Conservation (phyloP, 2,329 filamentous ascomycete genomes). For the Alternaria sp. region DNA sequence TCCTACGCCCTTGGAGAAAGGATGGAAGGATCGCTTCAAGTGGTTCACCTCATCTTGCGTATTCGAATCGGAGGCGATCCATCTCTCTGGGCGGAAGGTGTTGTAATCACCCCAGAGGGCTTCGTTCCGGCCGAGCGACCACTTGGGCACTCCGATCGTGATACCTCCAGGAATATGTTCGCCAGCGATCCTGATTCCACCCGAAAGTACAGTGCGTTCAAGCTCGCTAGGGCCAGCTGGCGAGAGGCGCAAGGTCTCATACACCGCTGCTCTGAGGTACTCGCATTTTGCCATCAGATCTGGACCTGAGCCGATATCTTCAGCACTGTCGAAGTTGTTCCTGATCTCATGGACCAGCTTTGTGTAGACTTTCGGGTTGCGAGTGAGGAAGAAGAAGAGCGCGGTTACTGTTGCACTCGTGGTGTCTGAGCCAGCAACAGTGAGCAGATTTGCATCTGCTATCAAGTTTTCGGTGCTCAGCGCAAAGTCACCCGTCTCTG, state of each 20-base stretch:
- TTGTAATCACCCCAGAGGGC: conserved; percentile 25
- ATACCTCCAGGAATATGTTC: conserved; percentile 24
- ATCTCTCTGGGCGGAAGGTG: conserved; percentile 28
- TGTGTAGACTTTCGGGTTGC: conserved; percentile 10
- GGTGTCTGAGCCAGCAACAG: conserved; percentile 28
- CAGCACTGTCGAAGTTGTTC: conserved; percentile 9
- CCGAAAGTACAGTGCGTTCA: conserved; percentile 21
- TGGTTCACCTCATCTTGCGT: conserved; percentile 17
- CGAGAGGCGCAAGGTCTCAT: conserved; percentile 26
- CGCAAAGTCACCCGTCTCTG: conserved; percentile 46
- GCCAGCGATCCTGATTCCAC: conserved; percentile 28
- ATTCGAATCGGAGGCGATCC: conserved; percentile 24
- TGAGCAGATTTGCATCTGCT: conserved; percentile 25
- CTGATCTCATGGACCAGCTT: conserved; percentile 28
- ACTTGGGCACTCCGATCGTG: conserved; percentile 26
- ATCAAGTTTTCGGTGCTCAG: conserved; percentile 49
- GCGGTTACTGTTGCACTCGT: conserved; percentile 15
- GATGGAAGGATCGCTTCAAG: conserved; percentile 20
- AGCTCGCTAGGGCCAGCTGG: conserved; percentile 27
- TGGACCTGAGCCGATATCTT: conserved; percentile 20
- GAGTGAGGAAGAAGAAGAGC: conserved; percentile 26
- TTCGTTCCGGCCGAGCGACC: conserved; percentile 28
- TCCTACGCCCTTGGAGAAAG: conserved; percentile 35
- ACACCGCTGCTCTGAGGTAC: conserved; percentile 29
- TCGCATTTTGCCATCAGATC: conserved; percentile 10